Evolutionary conservation across 78 protist species (phyloP).

Genomic region (Guillardia theta): DNA sequence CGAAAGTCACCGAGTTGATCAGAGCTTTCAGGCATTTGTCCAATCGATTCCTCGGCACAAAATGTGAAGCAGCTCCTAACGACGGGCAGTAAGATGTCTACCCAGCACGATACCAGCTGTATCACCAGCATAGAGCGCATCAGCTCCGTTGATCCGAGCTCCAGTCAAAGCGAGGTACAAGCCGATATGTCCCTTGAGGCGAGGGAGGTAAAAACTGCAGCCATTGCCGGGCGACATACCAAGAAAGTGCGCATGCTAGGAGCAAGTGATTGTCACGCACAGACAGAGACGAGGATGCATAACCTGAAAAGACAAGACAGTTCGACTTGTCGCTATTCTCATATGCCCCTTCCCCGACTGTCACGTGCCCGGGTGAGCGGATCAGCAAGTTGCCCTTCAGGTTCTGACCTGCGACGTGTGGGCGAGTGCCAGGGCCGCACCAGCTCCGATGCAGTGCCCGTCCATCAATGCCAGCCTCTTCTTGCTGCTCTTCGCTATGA

Average conservation of each 20-base stretch:
- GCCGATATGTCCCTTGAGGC: not conserved
- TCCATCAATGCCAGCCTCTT: not conserved
- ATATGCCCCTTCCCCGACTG: not conserved
- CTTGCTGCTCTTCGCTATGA: not conserved
- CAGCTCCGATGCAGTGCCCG: not conserved
- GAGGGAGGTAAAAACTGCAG: not conserved
- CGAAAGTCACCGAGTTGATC: not conserved
- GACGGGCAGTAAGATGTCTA: too few relatives aligned
- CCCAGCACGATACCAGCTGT: not conserved
- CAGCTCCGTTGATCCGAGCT: not conserved
- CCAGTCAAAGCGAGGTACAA: not conserved
- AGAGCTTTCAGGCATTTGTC: not conserved
- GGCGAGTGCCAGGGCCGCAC: not conserved
- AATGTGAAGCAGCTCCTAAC: not conserved
- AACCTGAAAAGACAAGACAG: not conserved
- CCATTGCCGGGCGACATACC: not conserved
- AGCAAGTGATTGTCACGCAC: not conserved
- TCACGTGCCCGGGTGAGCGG: not conserved
- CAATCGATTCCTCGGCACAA: not conserved
- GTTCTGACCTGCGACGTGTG: too few relatives aligned
- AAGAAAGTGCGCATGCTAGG: not conserved
- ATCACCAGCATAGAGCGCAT: not conserved
- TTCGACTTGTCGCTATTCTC: not conserved
- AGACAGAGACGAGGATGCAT: not conserved
- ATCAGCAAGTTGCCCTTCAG: too few relatives aligned